A percentile compares a stretch with the other conserved stretches of the same genome.
These are phyloP conservation scores for Sporothrix phasma DNA, from an alignment of 2,329 filamentous ascomycete genomes.

Conservation along the genomic window DNA sequence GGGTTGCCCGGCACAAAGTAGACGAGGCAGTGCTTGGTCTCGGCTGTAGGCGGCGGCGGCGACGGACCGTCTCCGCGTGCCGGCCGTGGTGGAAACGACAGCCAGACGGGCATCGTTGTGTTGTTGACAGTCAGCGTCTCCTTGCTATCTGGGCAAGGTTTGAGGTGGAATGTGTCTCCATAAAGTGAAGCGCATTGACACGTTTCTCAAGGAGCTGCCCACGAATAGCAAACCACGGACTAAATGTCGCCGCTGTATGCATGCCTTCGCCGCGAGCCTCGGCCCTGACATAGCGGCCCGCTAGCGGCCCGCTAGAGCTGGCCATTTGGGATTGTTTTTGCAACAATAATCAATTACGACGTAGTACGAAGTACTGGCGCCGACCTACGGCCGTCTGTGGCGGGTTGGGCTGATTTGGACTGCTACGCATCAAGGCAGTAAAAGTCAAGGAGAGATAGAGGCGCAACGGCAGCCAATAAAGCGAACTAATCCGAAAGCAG, in stretches of 20 bases:
- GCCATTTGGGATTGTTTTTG: too few relatives aligned
- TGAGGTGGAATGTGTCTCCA: not conserved
- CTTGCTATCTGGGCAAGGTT: not conserved
- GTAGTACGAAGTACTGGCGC: too few relatives aligned
- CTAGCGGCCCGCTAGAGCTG: too few relatives aligned
- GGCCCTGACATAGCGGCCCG: not conserved
- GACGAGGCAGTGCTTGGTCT: constrained; percentile 36
- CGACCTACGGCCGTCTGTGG: too few relatives aligned
- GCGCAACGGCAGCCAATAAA: too few relatives aligned
- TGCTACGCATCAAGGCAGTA: too few relatives aligned
- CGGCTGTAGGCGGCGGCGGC: not conserved
- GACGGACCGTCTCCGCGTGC: not conserved
- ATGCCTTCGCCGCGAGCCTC: not conserved
- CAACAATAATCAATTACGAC: too few relatives aligned
- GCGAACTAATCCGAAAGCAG: too few relatives aligned
- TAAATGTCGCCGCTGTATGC: too few relatives aligned
- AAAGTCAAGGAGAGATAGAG: too few relatives aligned
- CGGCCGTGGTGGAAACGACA: constrained; percentile 16
- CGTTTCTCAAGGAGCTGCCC: not conserved
- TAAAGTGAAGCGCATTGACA: too few relatives aligned
- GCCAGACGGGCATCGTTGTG: constrained; percentile 13
- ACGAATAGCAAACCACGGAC: not conserved
- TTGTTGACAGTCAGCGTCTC: not conserved
- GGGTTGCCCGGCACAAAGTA: constrained; percentile 72
- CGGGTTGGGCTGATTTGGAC: too few relatives aligned